These are phyloP conservation scores for Podila epicladia DNA, from an alignment of 192 early-diverging fungal genomes.

Conservation along the genomic window DNA sequence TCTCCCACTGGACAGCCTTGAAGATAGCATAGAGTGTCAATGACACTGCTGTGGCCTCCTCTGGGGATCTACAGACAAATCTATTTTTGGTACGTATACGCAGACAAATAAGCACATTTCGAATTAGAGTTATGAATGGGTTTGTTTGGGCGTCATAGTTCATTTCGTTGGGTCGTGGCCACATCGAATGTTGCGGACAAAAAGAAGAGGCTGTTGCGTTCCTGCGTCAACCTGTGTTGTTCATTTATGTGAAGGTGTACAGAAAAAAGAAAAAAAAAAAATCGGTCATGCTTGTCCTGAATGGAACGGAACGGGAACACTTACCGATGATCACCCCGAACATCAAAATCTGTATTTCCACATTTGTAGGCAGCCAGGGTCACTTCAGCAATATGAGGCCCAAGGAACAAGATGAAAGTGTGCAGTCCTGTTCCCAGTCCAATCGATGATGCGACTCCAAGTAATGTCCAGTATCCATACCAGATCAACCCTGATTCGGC, in stretches of 20 bases:
- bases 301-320: neutral
- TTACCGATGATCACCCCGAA: constrained; percentile 72
- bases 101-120: neutral
- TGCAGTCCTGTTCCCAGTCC: constrained; percentile 95
- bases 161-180: neutral
- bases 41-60: constrained; percentile 14
- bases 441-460: constrained; percentile 91
- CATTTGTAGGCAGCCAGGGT: constrained; percentile 90
- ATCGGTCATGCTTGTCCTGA: too few species aligned
- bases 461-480: constrained; percentile 89
- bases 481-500: constrained; percentile 75
- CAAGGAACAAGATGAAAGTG: constrained; percentile 94
- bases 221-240: too few species aligned
- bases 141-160: neutral
- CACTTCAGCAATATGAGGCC: constrained; percentile 91
- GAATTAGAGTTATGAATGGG: neutral
- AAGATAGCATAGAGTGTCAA: constrained; percentile 73
- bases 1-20: constrained; percentile 77
- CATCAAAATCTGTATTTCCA: constrained; percentile 75
- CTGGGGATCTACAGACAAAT: constrained; percentile 45
- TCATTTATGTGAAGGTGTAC: too few species aligned
- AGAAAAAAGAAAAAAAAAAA: too few species aligned
- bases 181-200: neutral
- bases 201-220: neutral
- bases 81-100: constrained; percentile 35